Evolutionary conservation across 495 filamentous ascomycete genomes (phyloP), one percentile per base, ranked within the genome.

Genomic region (Xylaria intraflava): DNA sequence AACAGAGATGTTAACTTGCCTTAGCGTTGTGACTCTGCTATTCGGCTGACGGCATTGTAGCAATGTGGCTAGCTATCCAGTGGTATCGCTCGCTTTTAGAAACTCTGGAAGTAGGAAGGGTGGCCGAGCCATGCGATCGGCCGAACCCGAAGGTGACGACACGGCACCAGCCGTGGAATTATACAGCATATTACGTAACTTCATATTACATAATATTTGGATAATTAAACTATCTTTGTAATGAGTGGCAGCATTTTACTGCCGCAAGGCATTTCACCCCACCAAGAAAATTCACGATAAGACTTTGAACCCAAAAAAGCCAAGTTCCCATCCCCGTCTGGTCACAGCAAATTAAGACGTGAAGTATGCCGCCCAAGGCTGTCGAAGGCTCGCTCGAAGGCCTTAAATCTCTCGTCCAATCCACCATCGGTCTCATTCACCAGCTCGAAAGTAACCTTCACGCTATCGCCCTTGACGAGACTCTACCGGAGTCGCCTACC

Each of bases 371-470:
- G 5, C 50, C 57, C 42, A 60, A 61, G 36, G 49, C 57, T 3
- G 41, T 45, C 8, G 46, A 38, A 11, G 52, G 59, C 22, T 58
- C 69, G 10, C 58, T 75, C 8, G 65, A 67, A 39, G 56, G 48
- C 53, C 56, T 81, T 16, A 72, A 71, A 52, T 55, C 61, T 4
- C 54, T 66, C 2, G 62, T 72, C 0, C 44, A 60, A 19, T 68
- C 68, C 0, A 56, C 65, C 2, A 53, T 48, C 30, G 45, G 55
- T 19, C 62, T 77, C 3, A 66, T 71, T 53, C 52, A 51, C 14
- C 68, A 71, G 53, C 59, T 77, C 41, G 71, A 75, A 61, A 20
- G 50, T 0, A 61, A 65, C 26, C 57, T 74, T 7, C 62, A 64
- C 1, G 55, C 52, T 12, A 49, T 67, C 47, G 58, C 67, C 31